Percentiles rank a stretch among this genome's conserved stretches.
phyloP scores from a whole-genome alignment of 768 basidiomycete species.

The Calocybe cyanea region DNA sequence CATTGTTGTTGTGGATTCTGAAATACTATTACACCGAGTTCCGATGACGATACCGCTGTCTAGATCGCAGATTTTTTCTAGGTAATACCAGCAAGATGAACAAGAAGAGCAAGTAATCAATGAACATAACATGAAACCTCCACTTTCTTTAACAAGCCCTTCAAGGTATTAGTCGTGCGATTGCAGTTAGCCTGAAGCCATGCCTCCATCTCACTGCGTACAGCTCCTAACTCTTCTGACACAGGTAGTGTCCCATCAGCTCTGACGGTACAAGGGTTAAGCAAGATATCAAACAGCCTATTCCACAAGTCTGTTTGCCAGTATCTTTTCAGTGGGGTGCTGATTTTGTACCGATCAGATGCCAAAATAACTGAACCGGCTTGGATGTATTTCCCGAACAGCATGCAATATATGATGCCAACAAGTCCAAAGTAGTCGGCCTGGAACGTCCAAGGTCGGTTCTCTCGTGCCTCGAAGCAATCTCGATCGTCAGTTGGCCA shows the following conservation, averaged over 20 bases:
- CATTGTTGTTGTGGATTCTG: constrained; percentile 33
- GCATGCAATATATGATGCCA: constrained; percentile 90
- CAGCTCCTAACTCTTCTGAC: constrained; percentile 53
- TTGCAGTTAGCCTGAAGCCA: constrained; percentile 89
- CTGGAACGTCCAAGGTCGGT: constrained; percentile 88
- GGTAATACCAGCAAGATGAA: no score
- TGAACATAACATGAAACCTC: constrained; percentile 48
- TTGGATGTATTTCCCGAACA: constrained; percentile 96
- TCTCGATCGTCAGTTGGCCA: constrained; percentile 90
- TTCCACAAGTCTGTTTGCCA: constrained; percentile 93
- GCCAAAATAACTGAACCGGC: constrained; percentile 48
- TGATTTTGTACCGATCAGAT: constrained; percentile 53
- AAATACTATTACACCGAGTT: constrained; percentile 30
- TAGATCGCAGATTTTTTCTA: no score
- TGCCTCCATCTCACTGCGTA: constrained; percentile 79
- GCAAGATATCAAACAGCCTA: constrained; percentile 74
- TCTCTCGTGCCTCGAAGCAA: constrained; percentile 86
- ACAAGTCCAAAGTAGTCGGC: constrained; percentile 97
- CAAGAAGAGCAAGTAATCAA: constrained; percentile 13
- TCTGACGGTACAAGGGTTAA: constrained; percentile 72
- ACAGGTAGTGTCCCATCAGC: constrained; percentile 66
- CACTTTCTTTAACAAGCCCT: constrained; percentile 80
- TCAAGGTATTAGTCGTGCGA: constrained; percentile 75
- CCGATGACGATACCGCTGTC: not conserved
- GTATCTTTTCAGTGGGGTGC: constrained; percentile 85